Base-by-base conservation (phyloP, 179 eudicot species). In the Silene coronaria region DNA sequence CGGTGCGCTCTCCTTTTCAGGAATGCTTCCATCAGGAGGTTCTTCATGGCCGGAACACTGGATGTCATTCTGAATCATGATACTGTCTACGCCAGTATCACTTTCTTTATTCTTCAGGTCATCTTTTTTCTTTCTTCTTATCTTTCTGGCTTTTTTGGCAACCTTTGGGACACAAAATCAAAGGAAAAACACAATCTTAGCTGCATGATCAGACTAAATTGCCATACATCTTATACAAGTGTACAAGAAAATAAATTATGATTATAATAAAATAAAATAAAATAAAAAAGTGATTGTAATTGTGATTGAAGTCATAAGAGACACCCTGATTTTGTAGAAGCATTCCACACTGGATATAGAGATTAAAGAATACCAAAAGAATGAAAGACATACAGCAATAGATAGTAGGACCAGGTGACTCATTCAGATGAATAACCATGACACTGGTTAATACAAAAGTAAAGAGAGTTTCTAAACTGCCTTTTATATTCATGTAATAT, bases 81-180 rank as follows among this genome's bases (percentile, higher is more conserved):
- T 84, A 79, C 79, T 78, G 77, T 87, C 85, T 79, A 70, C 83
- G 74, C 62, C 80, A 51, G 84, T 60, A 77, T 83, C 77, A 75
- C 79, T 78, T 71, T 69, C 84, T 69, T 75, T 67, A 19, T 80
- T 83, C 14, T 79, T 84, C 80, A 71, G 73, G 70, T 78, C 85
- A 78, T 71, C 73, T 60, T 67, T 67, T 70, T 80, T 87, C 81
- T 89, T 93, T 82, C 73, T 76, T 75, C 82, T 87, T 72, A 80
- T 86, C 87, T 84, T 92, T 84, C 91, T 89, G 61, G 87, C 78
- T 83, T 91, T 96, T 72, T 77, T 86, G 55, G 97, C 86, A 70
- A 96, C 97, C 99, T 95, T 82, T 16, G n/a, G 61, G 76, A 65
- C 67, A 72, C 53, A 67, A 19, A 64, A 26, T 28, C 48, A 74